Conservation (phyloP, 2,329 filamentous ascomycete genomes). For the Claviceps spartinae region DNA sequence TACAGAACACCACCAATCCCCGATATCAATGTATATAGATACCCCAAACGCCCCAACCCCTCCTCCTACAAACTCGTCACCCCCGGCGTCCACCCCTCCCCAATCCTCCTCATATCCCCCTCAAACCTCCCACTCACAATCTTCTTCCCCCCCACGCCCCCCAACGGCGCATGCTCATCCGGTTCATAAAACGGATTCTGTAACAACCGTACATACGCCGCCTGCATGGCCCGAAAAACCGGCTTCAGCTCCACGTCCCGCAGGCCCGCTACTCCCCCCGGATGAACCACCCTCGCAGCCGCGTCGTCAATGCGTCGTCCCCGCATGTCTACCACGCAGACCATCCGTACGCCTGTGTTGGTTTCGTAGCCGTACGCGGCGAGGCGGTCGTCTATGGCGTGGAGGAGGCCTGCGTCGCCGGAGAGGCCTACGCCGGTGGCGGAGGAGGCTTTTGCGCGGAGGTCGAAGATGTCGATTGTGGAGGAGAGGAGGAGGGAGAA, state of each 20-base stretch:
- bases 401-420: slow-evolving; percentile 81
- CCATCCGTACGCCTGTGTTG: slow-evolving; percentile 84
- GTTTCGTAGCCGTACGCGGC: slow-evolving; percentile 94
- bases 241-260: slow-evolving; percentile 79
- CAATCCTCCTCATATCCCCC: slow-evolving; percentile 73
- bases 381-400: slow-evolving; percentile 84
- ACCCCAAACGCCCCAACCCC: not conserved
- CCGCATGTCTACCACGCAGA: slow-evolving; percentile 83
- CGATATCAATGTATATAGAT: not conserved
- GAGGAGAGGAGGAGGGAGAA: slow-evolving; percentile 85
- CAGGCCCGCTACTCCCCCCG: slow-evolving; percentile 44
- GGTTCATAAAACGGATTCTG: slow-evolving; percentile 94
- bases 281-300: slow-evolving; percentile 23
- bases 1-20: not conserved
- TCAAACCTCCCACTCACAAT: slow-evolving; percentile 75
- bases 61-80: slow-evolving; percentile 39
- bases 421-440: slow-evolving; percentile 38
- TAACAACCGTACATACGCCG: slow-evolving; percentile 75
- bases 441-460: slow-evolving; percentile 60
- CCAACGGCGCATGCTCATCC: slow-evolving; percentile 59
- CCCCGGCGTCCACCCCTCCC: slow-evolving; percentile 71
- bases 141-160: slow-evolving; percentile 43
- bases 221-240: slow-evolving; percentile 83
- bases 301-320: slow-evolving; percentile 41
- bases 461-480: slow-evolving; percentile 86